Conservation (phyloP, 108 stramenopile genomes). For the Cyclostephanos invisitatus region DNA sequence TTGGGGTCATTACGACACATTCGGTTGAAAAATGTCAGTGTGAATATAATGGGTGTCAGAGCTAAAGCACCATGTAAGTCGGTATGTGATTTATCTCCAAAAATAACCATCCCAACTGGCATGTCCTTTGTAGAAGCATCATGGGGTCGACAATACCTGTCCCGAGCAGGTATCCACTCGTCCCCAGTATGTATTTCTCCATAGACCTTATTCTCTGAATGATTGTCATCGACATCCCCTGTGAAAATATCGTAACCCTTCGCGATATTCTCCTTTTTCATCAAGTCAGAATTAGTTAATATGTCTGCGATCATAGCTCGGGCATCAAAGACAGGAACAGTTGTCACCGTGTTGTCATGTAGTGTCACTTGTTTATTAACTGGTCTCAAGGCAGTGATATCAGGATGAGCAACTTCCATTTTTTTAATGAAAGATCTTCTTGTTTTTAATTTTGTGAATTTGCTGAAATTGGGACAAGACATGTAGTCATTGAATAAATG, state of each 20-base stretch:
- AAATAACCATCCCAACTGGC: background rate
- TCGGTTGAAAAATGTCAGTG: background rate
- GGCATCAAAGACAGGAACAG: background rate
- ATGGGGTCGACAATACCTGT: background rate
- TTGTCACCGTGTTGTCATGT: background rate
- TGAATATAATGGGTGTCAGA: background rate
- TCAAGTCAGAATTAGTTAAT: background rate
- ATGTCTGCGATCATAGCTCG: background rate
- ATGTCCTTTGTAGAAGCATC: background rate
- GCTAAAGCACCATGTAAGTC: background rate
- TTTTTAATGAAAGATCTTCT: background rate
- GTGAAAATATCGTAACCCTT: background rate
- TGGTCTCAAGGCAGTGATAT: background rate
- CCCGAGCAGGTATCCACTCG: background rate
- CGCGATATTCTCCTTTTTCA: constrained; percentile 1
- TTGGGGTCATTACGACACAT: background rate
- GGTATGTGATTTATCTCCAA: background rate
- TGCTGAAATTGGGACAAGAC: background rate
- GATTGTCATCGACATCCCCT: background rate
- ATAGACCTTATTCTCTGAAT: background rate
- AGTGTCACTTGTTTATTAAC: background rate
- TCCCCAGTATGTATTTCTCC: constrained; percentile 9
- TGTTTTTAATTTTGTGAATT: background rate
- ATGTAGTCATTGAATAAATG: background rate
- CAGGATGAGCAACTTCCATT: background rate